Base-by-base conservation (phyloP, 768 basidiomycete genomes). In the Dictyophora rubrovolvata region DNA sequence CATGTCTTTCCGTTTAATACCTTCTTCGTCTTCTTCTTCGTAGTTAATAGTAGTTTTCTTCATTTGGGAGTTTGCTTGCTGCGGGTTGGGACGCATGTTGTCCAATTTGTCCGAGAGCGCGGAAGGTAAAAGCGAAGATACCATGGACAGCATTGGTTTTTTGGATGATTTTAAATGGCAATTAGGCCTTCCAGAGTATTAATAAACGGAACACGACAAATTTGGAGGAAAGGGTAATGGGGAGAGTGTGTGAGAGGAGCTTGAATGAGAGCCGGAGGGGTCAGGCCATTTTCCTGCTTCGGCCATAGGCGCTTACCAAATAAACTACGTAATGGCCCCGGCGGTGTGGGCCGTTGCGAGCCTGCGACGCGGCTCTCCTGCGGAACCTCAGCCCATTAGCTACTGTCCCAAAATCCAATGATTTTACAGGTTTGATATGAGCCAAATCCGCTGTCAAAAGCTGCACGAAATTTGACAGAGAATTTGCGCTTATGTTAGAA, bases 51-150 rank as follows among this genome's bases (percentile, higher is more conserved):
- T 33, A 55, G 17, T 61, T 60, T 16, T 36, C 61, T 63, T 63
- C 65, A 22, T 54, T 20, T 65, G 62, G 65, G 71, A 52, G 65
- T 59, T 59, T 63, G 65, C 46, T 59, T 64, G 49, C 64, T 79
- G 78, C n/a, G 20, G 5, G 48, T 33, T 48, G 22, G 21, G n/a
- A 23, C 34, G 56, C 23, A 36, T 36, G 20, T 58, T 48, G 18
- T 58, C 56, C 11, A 58, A 50, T 22, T 23, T 58, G 28, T 58
- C 56, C 28, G 56, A 23, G n/a, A 79, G 68, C n/a, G 71, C 68
- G 33, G 77, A 71, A 42, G 81, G 79, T 0, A 82, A 67, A 61
- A 80, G 75, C 1, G 77, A 76, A 7, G 80, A 73, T 56, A 81
- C 68, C 54, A 76, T 75, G 57, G 80, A 75, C 67, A 82, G 76